These are phyloP conservation scores for Crithidia bombi DNA, from an alignment of 208 protist genomes.

Conservation along the genomic window DNA sequence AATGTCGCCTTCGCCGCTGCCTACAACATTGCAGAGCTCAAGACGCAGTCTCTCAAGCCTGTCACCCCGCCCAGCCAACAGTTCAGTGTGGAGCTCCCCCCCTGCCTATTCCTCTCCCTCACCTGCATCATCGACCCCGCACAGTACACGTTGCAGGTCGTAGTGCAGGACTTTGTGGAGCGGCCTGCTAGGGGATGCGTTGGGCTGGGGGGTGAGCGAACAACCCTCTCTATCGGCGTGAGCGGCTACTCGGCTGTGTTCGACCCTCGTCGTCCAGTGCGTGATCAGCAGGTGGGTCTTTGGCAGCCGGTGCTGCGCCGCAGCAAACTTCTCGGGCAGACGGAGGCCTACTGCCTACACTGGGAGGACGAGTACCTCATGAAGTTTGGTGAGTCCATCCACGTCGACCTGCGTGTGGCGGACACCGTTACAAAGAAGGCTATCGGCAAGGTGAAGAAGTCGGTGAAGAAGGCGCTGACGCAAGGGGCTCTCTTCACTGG, in stretches of 20 bases:
- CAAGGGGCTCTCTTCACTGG: slow-evolving; percentile 71
- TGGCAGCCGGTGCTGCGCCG: slow-evolving; percentile 68
- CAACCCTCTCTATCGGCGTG: slow-evolving; percentile 71
- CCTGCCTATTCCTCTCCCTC: slow-evolving; percentile 50
- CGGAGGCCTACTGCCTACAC: slow-evolving; percentile 73
- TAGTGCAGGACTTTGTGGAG: slow-evolving; percentile 60
- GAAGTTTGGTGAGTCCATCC: slow-evolving; percentile 71
- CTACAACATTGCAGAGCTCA: slow-evolving; percentile 44
- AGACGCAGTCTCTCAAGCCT: slow-evolving; percentile 42
- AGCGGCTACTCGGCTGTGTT: slow-evolving; percentile 77
- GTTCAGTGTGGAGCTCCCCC: slow-evolving; percentile 38
- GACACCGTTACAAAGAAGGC: slow-evolving; percentile 44
- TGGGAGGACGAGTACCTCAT: slow-evolving; percentile 81
- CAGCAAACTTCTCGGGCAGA: slow-evolving; percentile 39
- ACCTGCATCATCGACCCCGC: slow-evolving; percentile 34
- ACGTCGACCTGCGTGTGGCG: slow-evolving; percentile 55
- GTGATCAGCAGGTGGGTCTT: slow-evolving; percentile 83
- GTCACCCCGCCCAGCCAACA: slow-evolving; percentile 17
- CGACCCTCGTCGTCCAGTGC: slow-evolving; percentile 64
- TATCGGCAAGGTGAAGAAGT: slow-evolving; percentile 39
- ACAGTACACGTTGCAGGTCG: slow-evolving; percentile 46
- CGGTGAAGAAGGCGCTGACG: slow-evolving; percentile 56
- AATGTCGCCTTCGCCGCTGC: slow-evolving; percentile 46
- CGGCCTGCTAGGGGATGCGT: slow-evolving; percentile 10
- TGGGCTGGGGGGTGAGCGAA: slow-evolving; percentile 24